phyloP scores from a whole-genome alignment of 2,329 filamentous ascomycete species.

The Trichophaea hybrida region DNA sequence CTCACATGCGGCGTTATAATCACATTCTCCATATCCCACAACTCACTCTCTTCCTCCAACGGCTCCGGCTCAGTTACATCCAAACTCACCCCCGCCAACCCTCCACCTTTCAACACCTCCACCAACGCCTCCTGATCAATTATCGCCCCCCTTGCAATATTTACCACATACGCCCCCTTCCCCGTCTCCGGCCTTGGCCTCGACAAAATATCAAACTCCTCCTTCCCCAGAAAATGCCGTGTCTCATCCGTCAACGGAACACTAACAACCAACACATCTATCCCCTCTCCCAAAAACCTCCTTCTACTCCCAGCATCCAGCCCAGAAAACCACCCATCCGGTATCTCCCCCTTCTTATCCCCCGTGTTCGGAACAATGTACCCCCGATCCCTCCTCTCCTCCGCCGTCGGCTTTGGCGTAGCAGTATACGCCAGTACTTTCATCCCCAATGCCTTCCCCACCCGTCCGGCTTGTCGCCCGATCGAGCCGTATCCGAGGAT shows the following conservation, averaged over 20 bases:
- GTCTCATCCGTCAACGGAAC: conserved; percentile 40
- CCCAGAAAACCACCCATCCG: conserved; percentile 40
- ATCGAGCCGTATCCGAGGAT: conserved; percentile 43
- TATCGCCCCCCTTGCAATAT: conserved; percentile 54
- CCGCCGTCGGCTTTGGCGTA: conserved; percentile 50
- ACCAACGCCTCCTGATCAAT: conserved; percentile 50
- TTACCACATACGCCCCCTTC: conserved; percentile 47
- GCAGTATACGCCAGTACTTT: conserved; percentile 55
- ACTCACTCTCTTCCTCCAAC: conserved; percentile 48
- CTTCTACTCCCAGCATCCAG: conserved; percentile 29
- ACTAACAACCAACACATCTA: conserved; percentile 42
- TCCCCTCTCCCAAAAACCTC: conserved; percentile 29
- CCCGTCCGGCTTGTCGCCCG: conserved; percentile 40
- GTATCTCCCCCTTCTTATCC: conserved; percentile 39
- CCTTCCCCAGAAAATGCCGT: conserved; percentile 37
- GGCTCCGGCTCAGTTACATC: conserved; percentile 74
- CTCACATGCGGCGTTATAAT: conserved; percentile 55
- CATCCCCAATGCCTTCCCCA: conserved; percentile 53
- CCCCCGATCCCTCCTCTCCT: conserved; percentile 47
- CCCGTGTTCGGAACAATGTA: conserved; percentile 56
- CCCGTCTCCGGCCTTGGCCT: conserved; percentile 25
- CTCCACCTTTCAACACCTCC: conserved; percentile 42
- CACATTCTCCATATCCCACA: conserved; percentile 57
- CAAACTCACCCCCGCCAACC: conserved; percentile 52
- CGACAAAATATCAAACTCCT: conserved; percentile 37